Evolutionary conservation across 2,329 filamentous ascomycete species (phyloP), one percentile per base, ranked within the genome.

Genomic region (Talaromyces sp.): DNA sequence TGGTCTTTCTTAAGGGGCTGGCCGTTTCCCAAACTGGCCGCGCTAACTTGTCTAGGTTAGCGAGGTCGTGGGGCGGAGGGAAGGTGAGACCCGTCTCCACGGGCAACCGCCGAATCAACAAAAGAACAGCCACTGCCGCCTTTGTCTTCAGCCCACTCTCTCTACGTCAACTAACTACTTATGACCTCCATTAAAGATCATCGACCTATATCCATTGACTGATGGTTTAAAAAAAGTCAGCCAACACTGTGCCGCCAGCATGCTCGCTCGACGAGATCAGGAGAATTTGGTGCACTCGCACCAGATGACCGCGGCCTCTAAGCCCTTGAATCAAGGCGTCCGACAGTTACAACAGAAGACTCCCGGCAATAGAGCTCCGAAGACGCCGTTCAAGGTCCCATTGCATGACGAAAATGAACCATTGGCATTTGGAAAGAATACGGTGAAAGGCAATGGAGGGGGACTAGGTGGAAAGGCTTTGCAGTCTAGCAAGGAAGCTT

Each of bases 341-440:
- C 87, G 83, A 80, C 83, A 81, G 65, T 78, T 88, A 61, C 82
- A 83, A 66, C 87, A 91, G 63, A 96, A 94, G 79, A 97, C 93
- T 33, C 93, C 93, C 0, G 90, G 88, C 64, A 84, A 86, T 65
- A 87, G 88, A 73, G 88, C 84, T 69, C 89, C 90, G 9, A 97
- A 96, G 79, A 96, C 93, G 5, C 93, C 93, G 0, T 87, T 93
- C 74, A 90, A 89, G 73, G 79, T 91, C 58, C 85, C 88, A 8
- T 83, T 91, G 67, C 91, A 96, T 70, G 92, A 97, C 72, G 94
- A 97, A 78, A 97, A 97, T 78, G 87, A 85, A n/a, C 82, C 85
- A 9, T 72, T 81, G 62, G 82, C 76, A 0, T 81, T 87, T 67
- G 85, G 85, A 60, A 92, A 89, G 76, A 84, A 84, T 47, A 80